These are phyloP conservation scores for Candida neerlandica DNA, from an alignment of 1,139 yeast genomes.

Conservation along the genomic window DNA sequence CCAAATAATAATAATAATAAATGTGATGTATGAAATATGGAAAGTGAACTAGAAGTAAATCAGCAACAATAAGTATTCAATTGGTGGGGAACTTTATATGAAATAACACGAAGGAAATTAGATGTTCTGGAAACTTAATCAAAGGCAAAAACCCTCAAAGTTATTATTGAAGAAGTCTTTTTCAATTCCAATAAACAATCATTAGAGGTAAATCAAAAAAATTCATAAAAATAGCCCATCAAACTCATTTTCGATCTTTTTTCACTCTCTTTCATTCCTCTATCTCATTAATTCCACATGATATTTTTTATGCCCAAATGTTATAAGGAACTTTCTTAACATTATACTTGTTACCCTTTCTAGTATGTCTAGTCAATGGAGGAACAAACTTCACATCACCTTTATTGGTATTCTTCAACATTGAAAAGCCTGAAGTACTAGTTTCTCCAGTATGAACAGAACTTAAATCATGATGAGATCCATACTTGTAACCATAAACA, in stretches of 20 bases:
- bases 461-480: conserved; percentile 23
- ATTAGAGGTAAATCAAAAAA: background rate
- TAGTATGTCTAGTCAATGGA: conserved; percentile 22
- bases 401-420: conserved; percentile 25
- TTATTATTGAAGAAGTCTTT: too few relatives aligned
- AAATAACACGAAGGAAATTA: background rate
- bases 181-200: background rate
- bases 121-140: background rate
- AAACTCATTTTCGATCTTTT: conserved; percentile 1
- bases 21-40: background rate
- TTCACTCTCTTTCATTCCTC: background rate
- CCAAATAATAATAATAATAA: background rate
- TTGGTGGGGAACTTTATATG: background rate
- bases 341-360: conserved; percentile 31
- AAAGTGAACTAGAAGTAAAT: background rate
- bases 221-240: conserved; percentile 1
- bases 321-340: conserved; percentile 35
- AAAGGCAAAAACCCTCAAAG: background rate
- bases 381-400: conserved; percentile 19
- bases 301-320: conserved; percentile 21
- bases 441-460: conserved; percentile 35
- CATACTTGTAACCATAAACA: conserved; percentile 14
- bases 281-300: too few relatives aligned
- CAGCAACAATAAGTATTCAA: background rate
- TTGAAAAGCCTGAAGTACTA: conserved; percentile 37